Evolutionary conservation across 768 basidiomycete species (phyloP).

Genomic region (Lactarius vividus): DNA sequence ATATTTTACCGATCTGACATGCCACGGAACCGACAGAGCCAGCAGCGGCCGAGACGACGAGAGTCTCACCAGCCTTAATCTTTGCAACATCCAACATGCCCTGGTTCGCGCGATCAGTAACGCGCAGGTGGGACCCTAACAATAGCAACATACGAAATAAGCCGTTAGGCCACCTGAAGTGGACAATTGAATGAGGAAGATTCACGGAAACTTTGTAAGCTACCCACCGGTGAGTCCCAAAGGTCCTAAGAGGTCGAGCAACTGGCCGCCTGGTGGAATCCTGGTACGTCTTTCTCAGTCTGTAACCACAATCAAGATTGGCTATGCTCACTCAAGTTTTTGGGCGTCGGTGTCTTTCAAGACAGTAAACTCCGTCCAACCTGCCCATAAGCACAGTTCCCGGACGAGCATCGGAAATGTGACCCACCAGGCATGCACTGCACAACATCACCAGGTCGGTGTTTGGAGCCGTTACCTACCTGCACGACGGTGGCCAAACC

Average conservation of each 20-base stretch:
- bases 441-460: conserved; percentile 70
- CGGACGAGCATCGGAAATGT: background rate
- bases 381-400: conserved; percentile 36
- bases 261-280: conserved; percentile 53
- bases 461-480: conserved; percentile 49
- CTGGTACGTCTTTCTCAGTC: conserved; percentile 35
- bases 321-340: conserved; percentile 52
- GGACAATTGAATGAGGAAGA: background rate
- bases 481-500: conserved; percentile 67
- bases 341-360: conserved; percentile 50
- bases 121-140: background rate
- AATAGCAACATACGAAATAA: conserved; percentile 63
- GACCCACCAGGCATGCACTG: conserved; percentile 59
- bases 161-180: conserved; percentile 71
- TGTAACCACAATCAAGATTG: background rate
- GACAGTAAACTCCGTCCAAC: conserved; percentile 76
- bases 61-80: conserved; percentile 78
- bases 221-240: conserved; percentile 69
- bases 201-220: background rate
- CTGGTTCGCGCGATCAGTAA: conserved; percentile 38
- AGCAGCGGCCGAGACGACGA: conserved; percentile 88
- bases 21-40: conserved; percentile 83
- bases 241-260: conserved; percentile 78
- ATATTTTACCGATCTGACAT: conserved; percentile 79
- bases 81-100: conserved; percentile 80